Base-by-base conservation (phyloP, 148 eudicot genomes). In the Arctostaphylos glauca region DNA sequence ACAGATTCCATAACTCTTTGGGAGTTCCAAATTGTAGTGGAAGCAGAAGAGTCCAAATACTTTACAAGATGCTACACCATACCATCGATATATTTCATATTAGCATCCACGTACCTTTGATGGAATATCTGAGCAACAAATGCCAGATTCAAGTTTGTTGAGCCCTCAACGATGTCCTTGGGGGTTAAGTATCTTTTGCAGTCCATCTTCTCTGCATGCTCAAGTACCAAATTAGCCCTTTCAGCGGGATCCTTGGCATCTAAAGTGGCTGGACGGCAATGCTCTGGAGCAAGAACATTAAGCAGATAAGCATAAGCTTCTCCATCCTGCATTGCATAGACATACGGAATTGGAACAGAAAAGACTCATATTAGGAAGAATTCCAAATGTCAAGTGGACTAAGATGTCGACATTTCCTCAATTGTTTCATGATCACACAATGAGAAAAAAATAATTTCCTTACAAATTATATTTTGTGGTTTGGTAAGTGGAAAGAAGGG, bases 81-180 rank as follows among this genome's bases (percentile, higher is more conserved):
- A 2, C 67, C 71, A 31, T 31, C 23, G 10, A 64, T 4, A 31
- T 3, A 66, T 31, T 66, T 41, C 71, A 31, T 31, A 66, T 31
- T 66, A 66, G 31, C 43, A 66, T 31, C 44, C 16, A 50, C 9
- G 67, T 15, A 77, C 98, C 96, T 91, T 83, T 94, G 87, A 18
- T 94, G 98, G 84, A 94, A 94, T 72, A 94, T 94, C 74, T 94
- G 93, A 52, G 98, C 98, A 86, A 94, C 98, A 80, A 94, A 94
- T 15, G 96, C 92, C 81, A 94, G 90, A 90, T 94, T 94, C 50
- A 94, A 80, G 81, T 94, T 94, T 71, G 96, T 62, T 19, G 94
- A 93, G 75, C 98, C 98, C 62, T 94, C 98, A 19, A 89, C 92
- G 7, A 94, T 94, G 85, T 94, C 98, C 83, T 90, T 93, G 58